Conservation (phyloP, 2,329 filamentous ascomycete species). For the Pseudogymnoascus destructans region DNA sequence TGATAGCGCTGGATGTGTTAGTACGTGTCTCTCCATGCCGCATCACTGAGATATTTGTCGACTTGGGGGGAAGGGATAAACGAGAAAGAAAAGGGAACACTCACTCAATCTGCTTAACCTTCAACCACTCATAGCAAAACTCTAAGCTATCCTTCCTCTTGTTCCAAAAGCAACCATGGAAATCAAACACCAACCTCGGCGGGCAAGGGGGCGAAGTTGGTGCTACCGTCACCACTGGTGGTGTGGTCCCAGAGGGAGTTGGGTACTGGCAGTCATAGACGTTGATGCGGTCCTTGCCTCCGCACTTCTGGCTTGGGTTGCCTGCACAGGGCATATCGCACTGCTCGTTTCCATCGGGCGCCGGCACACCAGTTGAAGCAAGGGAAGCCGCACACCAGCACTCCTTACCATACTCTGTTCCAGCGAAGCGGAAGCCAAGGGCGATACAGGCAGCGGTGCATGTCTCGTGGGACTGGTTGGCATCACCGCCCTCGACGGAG, state of each 20-base stretch:
- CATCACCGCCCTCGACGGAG: neutral
- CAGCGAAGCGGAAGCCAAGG: neutral
- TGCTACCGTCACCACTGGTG: neutral
- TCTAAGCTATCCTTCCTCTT: neutral
- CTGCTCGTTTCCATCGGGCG: slow-evolving; percentile 12
- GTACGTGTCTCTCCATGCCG: neutral
- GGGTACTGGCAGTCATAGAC: slow-evolving; percentile 10
- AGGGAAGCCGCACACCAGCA: slow-evolving; percentile 4
- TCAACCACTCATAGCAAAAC: neutral
- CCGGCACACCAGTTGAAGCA: slow-evolving; percentile 10
- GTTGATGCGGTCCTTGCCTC: slow-evolving; percentile 12
- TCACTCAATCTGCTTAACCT: slow-evolving; percentile 5
- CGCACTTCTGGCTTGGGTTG: slow-evolving; percentile 13
- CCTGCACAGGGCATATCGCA: slow-evolving; percentile 15
- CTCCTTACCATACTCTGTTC: neutral
- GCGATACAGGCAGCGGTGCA: neutral
- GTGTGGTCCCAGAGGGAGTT: neutral
- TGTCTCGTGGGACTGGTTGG: neutral
- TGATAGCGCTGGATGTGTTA: neutral
- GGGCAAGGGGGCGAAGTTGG: neutral
- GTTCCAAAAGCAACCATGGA: neutral
- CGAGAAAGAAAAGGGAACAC: neutral
- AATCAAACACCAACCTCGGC: neutral
- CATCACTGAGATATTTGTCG: neutral
- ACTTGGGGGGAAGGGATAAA: neutral